Conservation (phyloP, 176 grass and related monocot species). For the bread wheat (Triticum aestivum) region IWGSC_CS_RefSeq_v2.1 NC_057806.1:445007805-445008304, state of each 20-base stretch:
- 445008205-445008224: not conserved
- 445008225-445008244: not conserved
- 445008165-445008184: conserved; percentile 17
- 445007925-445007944: not conserved
- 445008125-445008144: conserved; percentile 17
- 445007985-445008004: not conserved
- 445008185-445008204: not conserved
- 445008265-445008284: conserved; percentile 10
- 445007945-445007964: conserved; percentile 48
- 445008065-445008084: not conserved
- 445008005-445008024: not conserved
- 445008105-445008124: conserved; percentile 27
- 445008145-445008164: conserved; percentile 36
- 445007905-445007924: not conserved
- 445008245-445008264: not conserved
- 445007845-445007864: not conserved
- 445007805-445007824: not conserved
- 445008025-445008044: not conserved
- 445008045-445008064: not conserved
- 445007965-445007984: conserved; percentile 40
- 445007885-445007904: conserved; percentile 5
- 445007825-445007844: not conserved
- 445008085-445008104: not conserved
- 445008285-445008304: not conserved
- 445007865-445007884: not conserved